phyloP scores from a whole-genome alignment of 768 basidiomycete species.

The Pulveroboletus sp. region DNA sequence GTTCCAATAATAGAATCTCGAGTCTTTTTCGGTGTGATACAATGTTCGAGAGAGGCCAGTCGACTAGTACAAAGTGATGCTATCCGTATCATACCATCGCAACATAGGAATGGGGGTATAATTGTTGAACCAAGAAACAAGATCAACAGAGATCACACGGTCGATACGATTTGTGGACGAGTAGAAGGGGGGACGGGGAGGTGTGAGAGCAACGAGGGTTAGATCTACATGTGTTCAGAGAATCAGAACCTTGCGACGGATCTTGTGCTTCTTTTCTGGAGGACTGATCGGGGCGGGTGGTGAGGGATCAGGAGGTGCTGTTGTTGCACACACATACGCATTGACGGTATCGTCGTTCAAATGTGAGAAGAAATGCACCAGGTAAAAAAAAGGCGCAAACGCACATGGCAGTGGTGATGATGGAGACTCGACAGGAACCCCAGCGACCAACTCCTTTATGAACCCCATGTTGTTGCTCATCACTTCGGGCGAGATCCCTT shows the following conservation, averaged over 20 bases:
- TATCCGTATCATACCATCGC: slow-evolving; percentile 18
- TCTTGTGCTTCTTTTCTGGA: slow-evolving; percentile 28
- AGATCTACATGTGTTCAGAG: slow-evolving; percentile 13
- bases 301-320: slow-evolving; percentile 9
- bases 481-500: slow-evolving; percentile 32
- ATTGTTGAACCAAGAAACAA: slow-evolving; percentile 8
- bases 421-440: slow-evolving; percentile 2
- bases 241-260: slow-evolving; percentile 29
- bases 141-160: slow-evolving; percentile 2
- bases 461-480: slow-evolving; percentile 32
- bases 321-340: too few relatives aligned
- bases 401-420: slow-evolving; percentile 14
- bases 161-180: not conserved
- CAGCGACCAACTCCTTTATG: slow-evolving; percentile 29
- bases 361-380: not conserved
- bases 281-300: slow-evolving; percentile 7
- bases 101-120: slow-evolving; percentile 12
- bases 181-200: too few relatives aligned
- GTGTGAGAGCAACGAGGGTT: not conserved
- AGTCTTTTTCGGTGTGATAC: slow-evolving; percentile 1
- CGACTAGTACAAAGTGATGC: slow-evolving; percentile 18
- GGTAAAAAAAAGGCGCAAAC: not conserved
- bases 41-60: slow-evolving; percentile 12
- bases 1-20: slow-evolving; percentile 6
- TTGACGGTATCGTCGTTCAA: not conserved